A percentile compares a stretch with the other conserved stretches of the same genome.
phyloP scores from a whole-genome alignment of 1,284 basidiomycete species.

The Mycena sp. region DNA sequence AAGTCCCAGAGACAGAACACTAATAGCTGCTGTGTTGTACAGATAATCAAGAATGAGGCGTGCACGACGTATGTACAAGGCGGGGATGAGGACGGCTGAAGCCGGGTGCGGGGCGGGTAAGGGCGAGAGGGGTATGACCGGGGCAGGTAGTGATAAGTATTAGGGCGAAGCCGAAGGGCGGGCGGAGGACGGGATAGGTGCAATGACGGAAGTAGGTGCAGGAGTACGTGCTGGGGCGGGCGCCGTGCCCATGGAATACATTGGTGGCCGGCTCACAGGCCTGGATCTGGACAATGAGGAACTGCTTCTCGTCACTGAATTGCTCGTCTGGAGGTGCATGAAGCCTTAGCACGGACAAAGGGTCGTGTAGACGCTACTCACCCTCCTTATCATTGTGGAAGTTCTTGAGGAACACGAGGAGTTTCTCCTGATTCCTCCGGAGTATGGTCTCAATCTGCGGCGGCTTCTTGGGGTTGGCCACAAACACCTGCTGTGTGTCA shows the following conservation, averaged over 20 bases:
- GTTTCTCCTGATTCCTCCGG: constrained; percentile 92
- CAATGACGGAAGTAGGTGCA: no score
- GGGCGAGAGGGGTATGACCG: constrained; percentile 11
- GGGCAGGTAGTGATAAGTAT: constrained; percentile 12
- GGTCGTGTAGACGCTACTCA: constrained; percentile 44
- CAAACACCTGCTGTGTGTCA: constrained; percentile 78
- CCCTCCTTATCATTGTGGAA: constrained; percentile 99
- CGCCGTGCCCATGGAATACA: neutral
- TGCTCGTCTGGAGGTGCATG: constrained; percentile 77
- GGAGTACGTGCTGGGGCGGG: no score
- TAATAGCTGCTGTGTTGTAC: neutral
- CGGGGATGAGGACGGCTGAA: neutral
- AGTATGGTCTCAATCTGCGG: constrained; percentile 94
- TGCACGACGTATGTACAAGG: no score
- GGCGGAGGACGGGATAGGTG: neutral
- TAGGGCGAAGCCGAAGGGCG: neutral
- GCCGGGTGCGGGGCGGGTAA: neutral
- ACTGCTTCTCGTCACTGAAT: constrained; percentile 97
- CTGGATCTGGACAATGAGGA: constrained; percentile 92
- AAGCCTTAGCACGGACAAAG: neutral
- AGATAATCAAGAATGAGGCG: no score
- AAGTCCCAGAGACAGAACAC: no score
- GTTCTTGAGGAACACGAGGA: constrained; percentile 87
- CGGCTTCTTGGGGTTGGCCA: constrained; percentile 99
- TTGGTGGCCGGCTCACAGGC: constrained; percentile 56